Conservation (phyloP, 768 basidiomycete genomes). For the Trametes maxima region DNA sequence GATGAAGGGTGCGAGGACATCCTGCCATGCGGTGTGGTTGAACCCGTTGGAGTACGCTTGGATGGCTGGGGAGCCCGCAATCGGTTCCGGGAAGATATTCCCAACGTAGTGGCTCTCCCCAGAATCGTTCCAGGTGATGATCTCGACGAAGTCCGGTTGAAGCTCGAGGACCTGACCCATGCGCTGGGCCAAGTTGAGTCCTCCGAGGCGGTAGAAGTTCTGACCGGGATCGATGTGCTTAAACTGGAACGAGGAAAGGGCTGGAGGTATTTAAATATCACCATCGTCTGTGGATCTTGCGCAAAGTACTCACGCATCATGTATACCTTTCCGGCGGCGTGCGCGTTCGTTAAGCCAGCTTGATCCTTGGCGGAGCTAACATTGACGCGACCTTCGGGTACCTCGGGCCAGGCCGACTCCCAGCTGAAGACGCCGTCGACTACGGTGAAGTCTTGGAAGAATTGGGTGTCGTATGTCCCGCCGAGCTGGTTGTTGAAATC, state of each 20-base stretch:
- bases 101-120: constrained; percentile 76
- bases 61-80: constrained; percentile 47
- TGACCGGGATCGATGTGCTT: constrained; percentile 13
- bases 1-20: constrained; percentile 33
- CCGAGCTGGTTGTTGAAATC: constrained; percentile 24
- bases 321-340: constrained; percentile 8
- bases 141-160: constrained; percentile 57
- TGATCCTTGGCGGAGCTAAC: constrained; percentile 34
- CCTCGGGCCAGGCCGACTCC: constrained; percentile 9
- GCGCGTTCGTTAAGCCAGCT: neutral
- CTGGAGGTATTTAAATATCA: neutral
- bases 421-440: constrained; percentile 7
- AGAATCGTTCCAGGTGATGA: constrained; percentile 78
- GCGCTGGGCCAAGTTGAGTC: constrained; percentile 40
- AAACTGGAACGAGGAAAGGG: constrained; percentile 7
- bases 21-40: constrained; percentile 36
- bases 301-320: constrained; percentile 7
- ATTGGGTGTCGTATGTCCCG: constrained; percentile 26
- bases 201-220: constrained; percentile 16
- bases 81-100: constrained; percentile 44
- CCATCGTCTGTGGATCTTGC: neutral
- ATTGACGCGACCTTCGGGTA: constrained; percentile 57
- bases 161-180: constrained; percentile 56
- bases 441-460: constrained; percentile 5
- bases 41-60: constrained; percentile 42